phyloP scores from a whole-genome alignment of 148 eudicot genomes.

The Linanthus parryae region DNA sequence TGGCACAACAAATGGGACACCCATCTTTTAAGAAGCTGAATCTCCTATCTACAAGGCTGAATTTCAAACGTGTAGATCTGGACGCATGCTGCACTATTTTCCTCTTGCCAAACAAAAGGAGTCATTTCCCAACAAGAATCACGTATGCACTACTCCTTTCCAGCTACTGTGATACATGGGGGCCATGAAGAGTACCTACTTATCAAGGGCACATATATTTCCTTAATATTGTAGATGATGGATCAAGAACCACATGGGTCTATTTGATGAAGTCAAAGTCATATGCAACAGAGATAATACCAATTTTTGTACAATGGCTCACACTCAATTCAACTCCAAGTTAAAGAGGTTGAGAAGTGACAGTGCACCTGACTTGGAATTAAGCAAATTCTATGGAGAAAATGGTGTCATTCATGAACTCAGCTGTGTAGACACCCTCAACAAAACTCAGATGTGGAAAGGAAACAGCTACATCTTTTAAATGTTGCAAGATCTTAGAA shows the following conservation, averaged over 20 bases:
- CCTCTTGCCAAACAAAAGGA: not conserved
- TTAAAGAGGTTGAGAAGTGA: not conserved
- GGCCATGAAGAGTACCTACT: not conserved
- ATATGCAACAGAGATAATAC: not conserved
- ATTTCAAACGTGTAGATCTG: not conserved
- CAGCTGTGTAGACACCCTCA: not conserved
- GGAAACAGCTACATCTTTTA: not conserved
- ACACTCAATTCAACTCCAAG: not conserved
- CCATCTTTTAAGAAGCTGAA: not conserved
- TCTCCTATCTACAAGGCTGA: not conserved
- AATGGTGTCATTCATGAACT: not conserved
- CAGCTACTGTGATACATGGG: not conserved
- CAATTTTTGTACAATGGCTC: not conserved
- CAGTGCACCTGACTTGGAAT: not conserved
- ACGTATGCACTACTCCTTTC: not conserved
- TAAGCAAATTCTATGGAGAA: not conserved
- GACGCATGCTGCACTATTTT: not conserved
- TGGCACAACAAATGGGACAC: not conserved
- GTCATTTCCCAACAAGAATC: not conserved
- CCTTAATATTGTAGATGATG: not conserved
- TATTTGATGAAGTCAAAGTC: not conserved
- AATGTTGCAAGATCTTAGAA: not conserved
- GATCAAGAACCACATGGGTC: not conserved
- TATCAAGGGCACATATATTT: not conserved
- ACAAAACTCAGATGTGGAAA: not conserved